These are phyloP conservation scores for Vitis cinerea DNA, from an alignment of 164 flowering plant genomes.

Conservation along the genomic window DNA sequence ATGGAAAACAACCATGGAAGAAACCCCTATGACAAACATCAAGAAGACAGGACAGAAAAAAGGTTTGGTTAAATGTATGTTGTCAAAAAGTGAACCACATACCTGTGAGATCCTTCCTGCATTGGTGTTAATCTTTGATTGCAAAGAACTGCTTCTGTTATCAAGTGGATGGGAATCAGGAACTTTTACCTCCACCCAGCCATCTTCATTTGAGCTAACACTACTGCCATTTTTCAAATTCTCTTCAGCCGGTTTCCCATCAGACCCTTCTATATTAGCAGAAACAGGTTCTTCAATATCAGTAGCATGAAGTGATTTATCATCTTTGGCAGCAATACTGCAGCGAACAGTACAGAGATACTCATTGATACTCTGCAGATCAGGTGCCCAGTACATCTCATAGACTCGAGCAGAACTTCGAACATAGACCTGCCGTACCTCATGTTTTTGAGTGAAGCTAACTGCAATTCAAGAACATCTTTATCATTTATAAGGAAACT, in stretches of 20 bases:
- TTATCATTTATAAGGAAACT: background rate
- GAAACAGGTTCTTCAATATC: slow-evolving; percentile 24
- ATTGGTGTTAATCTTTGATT: slow-evolving; percentile 13
- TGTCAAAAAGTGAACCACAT: too few species aligned
- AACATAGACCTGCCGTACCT: slow-evolving; percentile 73
- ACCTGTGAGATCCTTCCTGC: slow-evolving; percentile 18
- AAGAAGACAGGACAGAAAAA: too few species aligned
- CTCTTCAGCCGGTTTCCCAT: slow-evolving; percentile 17
- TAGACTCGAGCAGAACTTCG: slow-evolving; percentile 78
- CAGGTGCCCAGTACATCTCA: slow-evolving; percentile 66
- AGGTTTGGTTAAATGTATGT: too few species aligned
- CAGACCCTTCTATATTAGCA: slow-evolving; percentile 15
- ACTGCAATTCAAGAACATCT: slow-evolving; percentile 42
- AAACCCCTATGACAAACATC: too few species aligned
- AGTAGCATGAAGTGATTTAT: slow-evolving; percentile 22
- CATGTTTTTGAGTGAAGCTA: slow-evolving; percentile 53
- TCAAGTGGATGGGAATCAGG: slow-evolving; percentile 29
- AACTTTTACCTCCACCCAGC: slow-evolving; percentile 79
- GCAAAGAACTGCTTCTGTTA: slow-evolving; percentile 13
- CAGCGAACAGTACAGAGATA: slow-evolving; percentile 92
- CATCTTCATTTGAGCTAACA: slow-evolving; percentile 53
- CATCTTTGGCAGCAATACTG: slow-evolving; percentile 50
- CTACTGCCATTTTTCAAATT: slow-evolving; percentile 20
- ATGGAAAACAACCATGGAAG: too few species aligned
- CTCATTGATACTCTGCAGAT: slow-evolving; percentile 42